Evolutionary conservation across 2,329 filamentous ascomycete genomes (phyloP).

Genomic region (Aspergillus quadrilineatus): DNA sequence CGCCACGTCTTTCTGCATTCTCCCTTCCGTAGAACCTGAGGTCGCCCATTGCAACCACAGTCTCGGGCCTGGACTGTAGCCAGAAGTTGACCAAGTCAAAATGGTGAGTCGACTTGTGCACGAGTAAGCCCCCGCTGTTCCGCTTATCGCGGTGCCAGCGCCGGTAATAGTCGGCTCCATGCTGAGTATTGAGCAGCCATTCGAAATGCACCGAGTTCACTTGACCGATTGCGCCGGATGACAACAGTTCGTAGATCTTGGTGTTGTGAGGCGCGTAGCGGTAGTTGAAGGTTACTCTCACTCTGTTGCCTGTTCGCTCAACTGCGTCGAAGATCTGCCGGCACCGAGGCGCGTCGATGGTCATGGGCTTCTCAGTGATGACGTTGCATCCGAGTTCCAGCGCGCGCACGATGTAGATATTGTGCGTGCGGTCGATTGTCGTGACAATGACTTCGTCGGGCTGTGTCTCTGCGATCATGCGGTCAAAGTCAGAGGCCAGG

Average conservation of each 20-base stretch:
- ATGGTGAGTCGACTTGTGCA: slow-evolving; percentile 65
- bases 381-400: slow-evolving; percentile 61
- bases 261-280: slow-evolving; percentile 66
- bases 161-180: slow-evolving; percentile 63
- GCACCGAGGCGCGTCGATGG: slow-evolving; percentile 58
- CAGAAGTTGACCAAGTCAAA: slow-evolving; percentile 66
- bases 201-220: slow-evolving; percentile 62
- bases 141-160: slow-evolving; percentile 63
- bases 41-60: slow-evolving; percentile 59
- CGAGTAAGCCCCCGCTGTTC: slow-evolving; percentile 59
- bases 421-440: slow-evolving; percentile 62
- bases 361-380: slow-evolving; percentile 67
- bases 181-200: slow-evolving; percentile 63
- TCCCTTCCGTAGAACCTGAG: slow-evolving; percentile 62
- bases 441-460: slow-evolving; percentile 64
- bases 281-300: slow-evolving; percentile 65
- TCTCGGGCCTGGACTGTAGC: slow-evolving; percentile 56
- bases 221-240: slow-evolving; percentile 55
- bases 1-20: slow-evolving; percentile 59
- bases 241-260: slow-evolving; percentile 56
- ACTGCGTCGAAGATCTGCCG: slow-evolving; percentile 56
- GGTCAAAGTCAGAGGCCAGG: slow-evolving; percentile 56
- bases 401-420: slow-evolving; percentile 60
- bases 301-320: slow-evolving; percentile 48
- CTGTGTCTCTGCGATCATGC: slow-evolving; percentile 55